Evolutionary conservation across 2,329 filamentous ascomycete species (phyloP), one percentile per base, ranked within the genome.

Genomic region (Aspergillus clavatus): DNA sequence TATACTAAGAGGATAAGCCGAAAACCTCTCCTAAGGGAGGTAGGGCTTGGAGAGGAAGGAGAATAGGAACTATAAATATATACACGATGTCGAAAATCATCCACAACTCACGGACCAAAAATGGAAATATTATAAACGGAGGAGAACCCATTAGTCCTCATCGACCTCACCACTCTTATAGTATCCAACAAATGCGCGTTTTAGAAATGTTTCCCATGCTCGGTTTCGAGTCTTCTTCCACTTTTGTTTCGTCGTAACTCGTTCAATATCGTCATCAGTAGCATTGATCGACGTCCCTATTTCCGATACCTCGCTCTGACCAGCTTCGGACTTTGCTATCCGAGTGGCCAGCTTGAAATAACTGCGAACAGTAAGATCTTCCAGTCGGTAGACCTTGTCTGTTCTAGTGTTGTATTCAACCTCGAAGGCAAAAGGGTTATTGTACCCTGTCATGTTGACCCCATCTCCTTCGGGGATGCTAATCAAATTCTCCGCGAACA

Each of bases 391-490:
- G 1, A 84, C 67, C 46, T 81, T 70, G 63, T 97, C 89, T 18
- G 83, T 78, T 44, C 81, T 84, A 0, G 90, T 97, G 63, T 83
- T 83, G 65, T 98, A 98, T 65, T 95, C 89, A 39, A 95, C 74
- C 61, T 95, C 78, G 60, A 81, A 97, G 12, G 74, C 63, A 65
- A 96, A 89, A 26, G 84, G 80, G 53, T 68, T 43, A 67, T 66
- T 47, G 66, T 23, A 31, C 33, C 70, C 60, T 83, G 78, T 56
- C 82, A 83, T 43, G 16, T 83, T 83, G 46, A 81, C 72, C n/a
- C 27, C 42, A 26, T 3, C 24, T 18, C n/a, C 6, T 14, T 28
- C 7, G 11, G 12, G 40, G 40, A n/a, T 10, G 5, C 33, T 42
- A 11, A 14, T 7, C n/a, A 28, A 38, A 4, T 16, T 11, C 5